Conservation (phyloP, 2,329 filamentous ascomycete genomes). For the Hypoxylon sp. region DNA sequence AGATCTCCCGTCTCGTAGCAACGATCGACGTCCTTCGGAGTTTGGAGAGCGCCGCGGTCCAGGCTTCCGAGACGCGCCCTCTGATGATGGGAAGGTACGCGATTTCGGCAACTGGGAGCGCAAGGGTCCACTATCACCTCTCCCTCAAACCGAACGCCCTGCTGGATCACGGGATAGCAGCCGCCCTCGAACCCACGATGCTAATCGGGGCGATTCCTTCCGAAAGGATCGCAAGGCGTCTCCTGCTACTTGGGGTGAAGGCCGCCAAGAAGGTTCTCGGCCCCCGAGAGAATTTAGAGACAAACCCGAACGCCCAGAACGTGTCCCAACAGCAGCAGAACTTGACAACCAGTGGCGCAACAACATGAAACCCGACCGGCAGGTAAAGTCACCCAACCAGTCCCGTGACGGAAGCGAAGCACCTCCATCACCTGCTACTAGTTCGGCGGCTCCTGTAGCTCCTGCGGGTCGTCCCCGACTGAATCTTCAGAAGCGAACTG, state of each 20-base stretch:
- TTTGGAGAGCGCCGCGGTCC: constrained; percentile 76
- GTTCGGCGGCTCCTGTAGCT: constrained; percentile 61
- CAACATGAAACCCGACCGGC: constrained; percentile 88
- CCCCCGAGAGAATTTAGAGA: constrained; percentile 84
- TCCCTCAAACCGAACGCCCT: constrained; percentile 66
- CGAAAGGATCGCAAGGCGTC: constrained; percentile 76
- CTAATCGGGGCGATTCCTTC: constrained; percentile 70
- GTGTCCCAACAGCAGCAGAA: constrained; percentile 86
- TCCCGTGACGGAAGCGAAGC: constrained; percentile 83
- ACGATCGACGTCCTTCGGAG: constrained; percentile 65
- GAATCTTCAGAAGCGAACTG: constrained; percentile 91
- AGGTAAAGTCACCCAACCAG: constrained; percentile 73
- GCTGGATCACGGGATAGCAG: constrained; percentile 69
- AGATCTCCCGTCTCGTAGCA: constrained; percentile 68
- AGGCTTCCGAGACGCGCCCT: constrained; percentile 75
- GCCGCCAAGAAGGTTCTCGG: constrained; percentile 81
- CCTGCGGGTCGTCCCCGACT: constrained; percentile 81
- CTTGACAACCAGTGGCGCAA: constrained; percentile 93
- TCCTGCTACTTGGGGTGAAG: constrained; percentile 83
- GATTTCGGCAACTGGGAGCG: constrained; percentile 95
- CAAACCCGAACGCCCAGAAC: constrained; percentile 74
- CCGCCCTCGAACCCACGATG: constrained; percentile 70
- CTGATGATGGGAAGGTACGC: constrained; percentile 81
- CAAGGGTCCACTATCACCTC: constrained; percentile 88
- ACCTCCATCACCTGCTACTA: constrained; percentile 76